Evolutionary conservation across 1,284 basidiomycete genomes (phyloP).

Genomic region (Malassezia slooffiae): DNA sequence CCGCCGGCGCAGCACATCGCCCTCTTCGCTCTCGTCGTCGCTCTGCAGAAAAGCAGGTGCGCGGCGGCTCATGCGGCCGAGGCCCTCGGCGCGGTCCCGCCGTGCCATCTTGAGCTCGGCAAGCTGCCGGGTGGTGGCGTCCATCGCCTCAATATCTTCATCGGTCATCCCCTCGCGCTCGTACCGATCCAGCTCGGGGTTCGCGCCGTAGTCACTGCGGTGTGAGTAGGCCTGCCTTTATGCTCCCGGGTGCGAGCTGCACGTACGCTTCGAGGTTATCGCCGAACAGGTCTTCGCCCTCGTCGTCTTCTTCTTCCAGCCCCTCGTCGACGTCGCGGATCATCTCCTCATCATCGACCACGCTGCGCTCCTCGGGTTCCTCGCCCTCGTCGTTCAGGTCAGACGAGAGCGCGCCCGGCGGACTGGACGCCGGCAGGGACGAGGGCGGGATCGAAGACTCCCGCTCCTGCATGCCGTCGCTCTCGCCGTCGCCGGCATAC

Average conservation of each 20-base stretch:
- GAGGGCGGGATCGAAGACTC: constrained; percentile 25
- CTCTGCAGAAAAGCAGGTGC: constrained; percentile 75
- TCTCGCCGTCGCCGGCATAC: constrained; percentile 4
- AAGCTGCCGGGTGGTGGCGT: constrained; percentile 62
- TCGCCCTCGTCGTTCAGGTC: constrained; percentile 38
- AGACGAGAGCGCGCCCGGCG: constrained; percentile 34
- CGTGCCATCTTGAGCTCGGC: constrained; percentile 80
- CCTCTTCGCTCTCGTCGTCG: constrained; percentile 51
- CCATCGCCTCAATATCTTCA: constrained; percentile 63
- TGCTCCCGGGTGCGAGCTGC: constrained; percentile 4
- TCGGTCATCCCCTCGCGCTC: constrained; percentile 78
- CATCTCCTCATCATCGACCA: constrained; percentile 39
- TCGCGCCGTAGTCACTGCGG: constrained; percentile 74
- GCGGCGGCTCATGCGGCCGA: constrained; percentile 54
- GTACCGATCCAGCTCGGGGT: constrained; percentile 73
- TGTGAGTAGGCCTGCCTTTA: neutral
- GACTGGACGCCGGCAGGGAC: constrained; percentile 38
- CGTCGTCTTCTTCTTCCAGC: constrained; percentile 53
- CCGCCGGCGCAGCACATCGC: constrained; percentile 43
- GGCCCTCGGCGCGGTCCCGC: constrained; percentile 68
- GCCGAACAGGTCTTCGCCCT: constrained; percentile 87
- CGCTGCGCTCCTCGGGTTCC: constrained; percentile 18
- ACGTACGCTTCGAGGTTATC: constrained; percentile 65
- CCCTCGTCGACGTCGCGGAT: constrained; percentile 45
- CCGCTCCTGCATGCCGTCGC: constrained; percentile 4